These are phyloP conservation scores for Penicillium soppii DNA, from an alignment of 495 filamentous ascomycete genomes.

Conservation along the genomic window DNA sequence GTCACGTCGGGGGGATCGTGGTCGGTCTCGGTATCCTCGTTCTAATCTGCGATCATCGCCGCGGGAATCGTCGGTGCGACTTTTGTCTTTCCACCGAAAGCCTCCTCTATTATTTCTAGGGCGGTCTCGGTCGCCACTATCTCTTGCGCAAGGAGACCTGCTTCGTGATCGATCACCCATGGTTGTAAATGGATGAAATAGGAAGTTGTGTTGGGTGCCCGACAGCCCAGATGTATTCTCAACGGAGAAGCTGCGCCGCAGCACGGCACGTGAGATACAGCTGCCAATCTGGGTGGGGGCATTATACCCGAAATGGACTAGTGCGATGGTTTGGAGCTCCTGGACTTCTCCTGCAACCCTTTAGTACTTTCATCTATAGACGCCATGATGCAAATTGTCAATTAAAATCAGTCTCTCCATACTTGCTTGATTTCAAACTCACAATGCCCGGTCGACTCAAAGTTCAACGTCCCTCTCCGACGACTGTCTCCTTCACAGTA, in stretches of 20 bases:
- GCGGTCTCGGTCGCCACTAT: conserved; percentile 25
- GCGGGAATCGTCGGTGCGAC: conserved; percentile 46
- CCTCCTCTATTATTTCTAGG: conserved; percentile 45
- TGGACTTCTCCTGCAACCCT: conserved; percentile 7
- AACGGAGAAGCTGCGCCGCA: conserved; percentile 15
- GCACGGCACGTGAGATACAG: conserved; percentile 28
- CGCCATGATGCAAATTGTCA: background rate
- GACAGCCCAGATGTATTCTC: conserved; percentile 13
- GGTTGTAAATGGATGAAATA: conserved; percentile 18
- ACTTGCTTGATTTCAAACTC: conserved; percentile 1
- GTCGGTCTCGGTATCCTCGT: conserved; percentile 55
- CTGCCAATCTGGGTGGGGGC: background rate
- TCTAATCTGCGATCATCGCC: conserved; percentile 47
- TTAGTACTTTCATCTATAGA: background rate
- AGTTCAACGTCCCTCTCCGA: conserved; percentile 74
- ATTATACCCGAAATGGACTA: conserved; percentile 21
- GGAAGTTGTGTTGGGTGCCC: conserved; percentile 14
- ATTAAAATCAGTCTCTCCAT: background rate
- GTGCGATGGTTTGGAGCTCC: conserved; percentile 10
- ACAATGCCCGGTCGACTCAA: conserved; percentile 55
- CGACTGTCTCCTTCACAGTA: conserved; percentile 82
- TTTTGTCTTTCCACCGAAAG: conserved; percentile 68
- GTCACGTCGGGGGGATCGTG: conserved; percentile 35
- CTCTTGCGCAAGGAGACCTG: conserved; percentile 32
- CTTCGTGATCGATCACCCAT: conserved; percentile 41